Percentiles rank a stretch among this genome's conserved stretches.
Evolutionary conservation across 2,329 filamentous ascomycete genomes (phyloP).

Genomic region (Leptographium radiaticola): DNA sequence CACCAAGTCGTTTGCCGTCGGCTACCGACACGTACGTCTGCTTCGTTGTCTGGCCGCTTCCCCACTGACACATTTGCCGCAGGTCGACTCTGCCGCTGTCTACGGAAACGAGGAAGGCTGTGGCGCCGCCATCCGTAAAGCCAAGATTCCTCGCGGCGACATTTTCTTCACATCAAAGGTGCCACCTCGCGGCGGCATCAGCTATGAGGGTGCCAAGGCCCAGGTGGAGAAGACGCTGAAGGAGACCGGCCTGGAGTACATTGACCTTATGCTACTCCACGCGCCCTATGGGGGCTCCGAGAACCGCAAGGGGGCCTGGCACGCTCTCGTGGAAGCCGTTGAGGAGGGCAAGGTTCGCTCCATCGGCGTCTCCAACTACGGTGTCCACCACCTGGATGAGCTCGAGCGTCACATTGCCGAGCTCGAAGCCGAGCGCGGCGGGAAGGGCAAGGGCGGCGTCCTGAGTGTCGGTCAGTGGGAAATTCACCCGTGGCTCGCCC

Average conservation of each 20-base stretch:
- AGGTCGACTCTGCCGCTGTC: conserved; percentile 48
- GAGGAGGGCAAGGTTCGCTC: conserved; percentile 48
- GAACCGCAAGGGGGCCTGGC: conserved; percentile 46
- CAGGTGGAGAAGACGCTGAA: conserved; percentile 51
- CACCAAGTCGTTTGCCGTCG: conserved; percentile 28
- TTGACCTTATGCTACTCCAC: conserved; percentile 54
- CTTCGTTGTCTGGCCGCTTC: neutral
- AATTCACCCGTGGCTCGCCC: conserved; percentile 74
- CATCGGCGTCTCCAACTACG: conserved; percentile 54
- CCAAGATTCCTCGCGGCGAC: conserved; percentile 35
- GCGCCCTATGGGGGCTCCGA: conserved; percentile 44
- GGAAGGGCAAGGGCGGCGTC: conserved; percentile 52
- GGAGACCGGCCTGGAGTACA: conserved; percentile 49
- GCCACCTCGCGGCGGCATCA: conserved; percentile 26
- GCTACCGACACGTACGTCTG: conserved; percentile 29
- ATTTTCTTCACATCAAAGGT: conserved; percentile 51
- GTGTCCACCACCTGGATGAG: conserved; percentile 48
- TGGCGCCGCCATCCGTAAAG: conserved; percentile 42
- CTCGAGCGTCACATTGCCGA: conserved; percentile 43
- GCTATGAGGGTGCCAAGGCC: conserved; percentile 51
- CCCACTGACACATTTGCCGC: conserved; percentile 14
- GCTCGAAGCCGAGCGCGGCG: conserved; percentile 47
- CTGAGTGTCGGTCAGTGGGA: conserved; percentile 82
- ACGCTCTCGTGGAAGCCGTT: conserved; percentile 48
- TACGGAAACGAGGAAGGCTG: conserved; percentile 51